Evolutionary conservation across 495 filamentous ascomycete species (phyloP), one percentile per base, ranked within the genome.

Genomic region (Trichocladium antarcticum): DNA sequence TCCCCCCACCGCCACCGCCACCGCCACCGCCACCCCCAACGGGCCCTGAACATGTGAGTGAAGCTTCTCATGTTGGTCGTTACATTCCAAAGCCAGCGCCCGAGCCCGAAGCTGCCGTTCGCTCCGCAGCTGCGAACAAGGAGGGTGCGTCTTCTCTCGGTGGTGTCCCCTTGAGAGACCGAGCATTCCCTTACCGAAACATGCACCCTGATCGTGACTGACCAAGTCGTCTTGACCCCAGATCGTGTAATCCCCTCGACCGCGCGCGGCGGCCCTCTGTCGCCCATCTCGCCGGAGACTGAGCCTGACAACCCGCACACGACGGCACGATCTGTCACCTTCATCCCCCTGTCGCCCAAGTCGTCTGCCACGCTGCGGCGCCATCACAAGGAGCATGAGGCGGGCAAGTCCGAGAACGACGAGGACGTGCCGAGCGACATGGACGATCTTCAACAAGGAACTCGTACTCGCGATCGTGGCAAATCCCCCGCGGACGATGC

Each of bases 291-390:
- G 12, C 38, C 45, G 9, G 54, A 50, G 10, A 24, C 49, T 8
- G 53, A 54, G 3, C 37, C 36, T 3, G 24, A 27, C n/a, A n/a
- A n/a, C 3, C 24, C 24, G 8, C 36, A 56, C n/a, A 40, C 45
- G 9, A 48, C 51, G 0, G 15, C 55, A 12, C 74, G 64, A 52
- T 65, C 58, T 36, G 73, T 70, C 24, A 62, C 54, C 45, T 73
- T 69, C 61, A 66, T 64, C n/a, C 66, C 69, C 3, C 52, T 72
- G 37, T 71, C 68, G 6, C 68, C 68, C 2, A 58, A 64, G 28
- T 68, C 66, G 40, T 71, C 63, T 0, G 60, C 51, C 19, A 68
- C 67, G 6, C 58, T 74, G 6, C 57, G 58, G 16, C 57, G 62
- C 34, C 68, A 69, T 45, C 68, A 54, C 43, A 55, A 60, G 27